These are phyloP conservation scores for Suhomyces emberorum DNA, from an alignment of 805 yeast genomes.

Conservation along the genomic window DNA sequence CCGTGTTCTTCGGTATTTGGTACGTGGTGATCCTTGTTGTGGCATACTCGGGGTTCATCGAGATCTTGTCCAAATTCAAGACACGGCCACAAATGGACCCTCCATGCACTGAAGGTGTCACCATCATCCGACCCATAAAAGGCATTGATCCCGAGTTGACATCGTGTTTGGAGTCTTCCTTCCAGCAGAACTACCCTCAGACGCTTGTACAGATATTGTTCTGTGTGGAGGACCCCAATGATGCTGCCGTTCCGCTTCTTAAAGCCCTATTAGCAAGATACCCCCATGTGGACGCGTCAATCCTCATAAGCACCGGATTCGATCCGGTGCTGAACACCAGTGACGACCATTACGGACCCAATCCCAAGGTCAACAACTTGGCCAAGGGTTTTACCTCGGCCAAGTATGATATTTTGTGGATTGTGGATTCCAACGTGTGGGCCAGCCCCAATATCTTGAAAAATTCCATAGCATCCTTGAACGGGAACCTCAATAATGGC, in stretches of 20 bases:
- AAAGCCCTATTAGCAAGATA: conserved; percentile 47
- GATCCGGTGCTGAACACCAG: conserved; percentile 12
- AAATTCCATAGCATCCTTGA: conserved; percentile 57
- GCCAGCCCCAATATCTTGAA: conserved; percentile 60
- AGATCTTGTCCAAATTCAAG: conserved; percentile 32
- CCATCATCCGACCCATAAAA: conserved; percentile 77
- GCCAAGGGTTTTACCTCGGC: conserved; percentile 76
- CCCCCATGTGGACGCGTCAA: conserved; percentile 54
- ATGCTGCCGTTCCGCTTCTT: conserved; percentile 64
- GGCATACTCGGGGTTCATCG: conserved; percentile 39
- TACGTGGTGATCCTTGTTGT: conserved; percentile 35
- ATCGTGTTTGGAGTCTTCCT: conserved; percentile 63
- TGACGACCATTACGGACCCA: conserved; percentile 68
- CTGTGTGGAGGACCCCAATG: conserved; percentile 64
- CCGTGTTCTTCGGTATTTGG: conserved; percentile 30
- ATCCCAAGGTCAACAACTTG: conserved; percentile 84
- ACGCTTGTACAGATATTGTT: conserved; percentile 64
- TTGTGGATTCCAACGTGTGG: conserved; percentile 84
- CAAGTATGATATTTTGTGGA: conserved; percentile 74
- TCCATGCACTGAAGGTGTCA: conserved; percentile 43
- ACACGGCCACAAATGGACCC: conserved; percentile 15
- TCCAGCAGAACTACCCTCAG: conserved; percentile 63
- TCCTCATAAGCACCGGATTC: conserved; percentile 41
- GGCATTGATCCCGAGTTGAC: conserved; percentile 78
- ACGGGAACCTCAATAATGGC: conserved; percentile 53